Evolutionary conservation across 176 grass and related monocot species (phyloP).

Genomic region (Otatea glauca): DNA sequence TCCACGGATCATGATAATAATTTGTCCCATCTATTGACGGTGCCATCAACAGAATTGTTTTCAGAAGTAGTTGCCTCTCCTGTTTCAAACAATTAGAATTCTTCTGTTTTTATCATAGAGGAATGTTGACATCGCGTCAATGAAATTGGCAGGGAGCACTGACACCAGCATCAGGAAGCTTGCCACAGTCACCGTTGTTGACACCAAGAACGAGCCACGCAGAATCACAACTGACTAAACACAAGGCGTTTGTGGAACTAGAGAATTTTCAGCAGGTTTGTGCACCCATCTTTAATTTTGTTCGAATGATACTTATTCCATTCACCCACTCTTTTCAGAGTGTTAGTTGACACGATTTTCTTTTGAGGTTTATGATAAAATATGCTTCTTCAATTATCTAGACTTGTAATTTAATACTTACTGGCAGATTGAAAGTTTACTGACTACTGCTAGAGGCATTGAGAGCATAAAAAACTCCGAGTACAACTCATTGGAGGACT

Average conservation of each 20-base stretch:
- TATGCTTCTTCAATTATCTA: background rate
- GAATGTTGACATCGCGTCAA: slow-evolving; percentile 21
- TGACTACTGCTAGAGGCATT: slow-evolving; percentile 58
- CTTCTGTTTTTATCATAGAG: slow-evolving; percentile 10
- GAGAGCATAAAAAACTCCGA: slow-evolving; percentile 62
- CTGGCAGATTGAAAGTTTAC: slow-evolving; percentile 69
- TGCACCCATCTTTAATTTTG: background rate
- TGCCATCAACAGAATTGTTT: slow-evolving; percentile 58
- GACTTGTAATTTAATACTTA: slow-evolving; percentile 26
- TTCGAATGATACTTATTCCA: background rate
- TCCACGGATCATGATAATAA: slow-evolving; percentile 43
- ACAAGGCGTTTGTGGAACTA: slow-evolving; percentile 69
- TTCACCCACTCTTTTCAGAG: background rate
- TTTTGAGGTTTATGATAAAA: background rate
- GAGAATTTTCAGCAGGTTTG: slow-evolving; percentile 92
- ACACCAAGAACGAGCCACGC: slow-evolving; percentile 76
- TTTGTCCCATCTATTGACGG: slow-evolving; percentile 40
- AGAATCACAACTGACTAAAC: slow-evolving; percentile 66
- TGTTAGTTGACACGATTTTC: background rate
- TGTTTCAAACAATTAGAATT: slow-evolving; percentile 29
- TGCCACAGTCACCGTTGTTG: slow-evolving; percentile 69
- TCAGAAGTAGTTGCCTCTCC: slow-evolving; percentile 51
- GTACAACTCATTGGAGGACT: slow-evolving; percentile 77
- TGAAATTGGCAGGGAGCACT: slow-evolving; percentile 53
- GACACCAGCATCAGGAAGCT: slow-evolving; percentile 53